Evolutionary conservation across 495 filamentous ascomycete species (phyloP), one percentile per base, ranked within the genome.

Genomic region (Podospora australis): DNA sequence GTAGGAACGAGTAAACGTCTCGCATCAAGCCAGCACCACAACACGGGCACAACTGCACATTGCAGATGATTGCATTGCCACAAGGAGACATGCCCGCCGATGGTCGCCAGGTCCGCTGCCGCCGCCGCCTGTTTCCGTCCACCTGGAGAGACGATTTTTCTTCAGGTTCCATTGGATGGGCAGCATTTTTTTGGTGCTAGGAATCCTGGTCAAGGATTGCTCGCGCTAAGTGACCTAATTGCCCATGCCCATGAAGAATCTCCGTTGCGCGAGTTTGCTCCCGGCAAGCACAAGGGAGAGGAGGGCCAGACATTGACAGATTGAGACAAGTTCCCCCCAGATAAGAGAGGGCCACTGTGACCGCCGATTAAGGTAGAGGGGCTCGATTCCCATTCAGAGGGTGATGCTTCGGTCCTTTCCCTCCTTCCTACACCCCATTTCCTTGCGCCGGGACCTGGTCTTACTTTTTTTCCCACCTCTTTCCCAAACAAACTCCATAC

Each of bases 91-190:
- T 36, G 34, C 7, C 5, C 42, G 17, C 34, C 49, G 36, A n/a
- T 8, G 4, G 7, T 35, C 25, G 2, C 19, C 23, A 39, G n/a
- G 38, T 16, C 11, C 13, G 13, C 34, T 5, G 17, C 4, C 34
- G 11, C 34, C 13, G 17, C 5, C 6, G 6, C 26, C 26, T 16
- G 34, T 36, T 36, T 36, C 17, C 34, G 34, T 36, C n/a, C n/a
- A n/a, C n/a, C n/a, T n/a, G n/a, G n/a, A n/a, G n/a, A 9, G 20
- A 49, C 42, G 52, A 29, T 8, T 46, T 50, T 54, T 44, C 24
- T 39, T 24, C 14, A 13, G 20, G 16, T 2, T n/a, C 48, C 38
- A 46, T 54, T 50, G 47, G 52, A 21, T 36, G n/a, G n/a, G n/a
- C n/a, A n/a, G n/a, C n/a, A n/a, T n/a, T n/a, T n/a, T n/a, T 26